Conservation (phyloP, 2,329 filamentous ascomycete genomes). For the Pseudogymnoascus verrucosus region DNA sequence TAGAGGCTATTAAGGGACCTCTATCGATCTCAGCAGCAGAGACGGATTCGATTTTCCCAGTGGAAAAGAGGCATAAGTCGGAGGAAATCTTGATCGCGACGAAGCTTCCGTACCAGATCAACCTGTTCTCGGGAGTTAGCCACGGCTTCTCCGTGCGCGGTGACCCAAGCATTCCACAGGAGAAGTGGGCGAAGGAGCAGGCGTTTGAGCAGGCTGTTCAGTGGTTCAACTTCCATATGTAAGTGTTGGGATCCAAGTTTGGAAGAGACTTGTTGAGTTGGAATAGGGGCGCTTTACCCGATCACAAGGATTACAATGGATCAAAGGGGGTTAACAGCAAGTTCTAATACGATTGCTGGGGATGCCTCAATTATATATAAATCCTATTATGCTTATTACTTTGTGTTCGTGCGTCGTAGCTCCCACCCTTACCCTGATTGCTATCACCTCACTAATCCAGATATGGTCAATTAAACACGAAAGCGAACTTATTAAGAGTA, state of each 20-base stretch:
- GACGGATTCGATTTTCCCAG: constrained; percentile 57
- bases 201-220: constrained; percentile 69
- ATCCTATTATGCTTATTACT: background rate
- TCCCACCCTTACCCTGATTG: background rate
- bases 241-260: constrained; percentile 1
- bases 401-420: background rate
- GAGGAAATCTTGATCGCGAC: constrained; percentile 52
- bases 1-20: constrained; percentile 57
- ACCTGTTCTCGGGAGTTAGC: constrained; percentile 59
- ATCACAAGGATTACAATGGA: background rate
- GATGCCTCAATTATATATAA: background rate
- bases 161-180: constrained; percentile 48
- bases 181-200: constrained; percentile 69
- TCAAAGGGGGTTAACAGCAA: background rate
- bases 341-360: background rate
- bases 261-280: constrained; percentile 1
- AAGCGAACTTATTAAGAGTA: background rate
- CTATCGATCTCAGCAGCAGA: constrained; percentile 59
- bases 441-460: background rate
- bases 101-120: constrained; percentile 58
- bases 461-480: background rate
- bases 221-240: constrained; percentile 61
- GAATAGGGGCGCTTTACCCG: background rate
- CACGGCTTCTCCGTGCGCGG: constrained; percentile 71
- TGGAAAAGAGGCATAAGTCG: constrained; percentile 54